Conservation (phyloP, 805 yeast genomes). For the Cyberlindnera americana region DNA sequence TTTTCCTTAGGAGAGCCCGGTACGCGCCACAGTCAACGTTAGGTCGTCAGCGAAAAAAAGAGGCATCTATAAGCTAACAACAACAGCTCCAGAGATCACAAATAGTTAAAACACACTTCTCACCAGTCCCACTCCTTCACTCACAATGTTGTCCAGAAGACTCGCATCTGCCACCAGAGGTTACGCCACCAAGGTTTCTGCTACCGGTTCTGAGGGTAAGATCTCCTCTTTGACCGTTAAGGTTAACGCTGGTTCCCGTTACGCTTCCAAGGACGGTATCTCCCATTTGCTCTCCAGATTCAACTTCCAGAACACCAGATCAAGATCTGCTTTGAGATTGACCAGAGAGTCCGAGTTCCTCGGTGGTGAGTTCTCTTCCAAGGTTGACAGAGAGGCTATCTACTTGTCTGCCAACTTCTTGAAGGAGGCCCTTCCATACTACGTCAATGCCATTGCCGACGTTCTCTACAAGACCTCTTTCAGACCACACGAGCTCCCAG, state of each 20-base stretch:
- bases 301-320: conserved; percentile 75
- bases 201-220: conserved; percentile 56
- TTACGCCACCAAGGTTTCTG: conserved; percentile 41
- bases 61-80: background rate
- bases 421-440: conserved; percentile 87
- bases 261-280: conserved; percentile 66
- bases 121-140: too few relatives aligned
- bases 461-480: conserved; percentile 66
- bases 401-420: conserved; percentile 78
- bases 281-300: conserved; percentile 83
- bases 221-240: conserved; percentile 76
- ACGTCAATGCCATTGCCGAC: conserved; percentile 78
- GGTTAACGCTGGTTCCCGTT: conserved; percentile 84
- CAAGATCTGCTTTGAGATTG: conserved; percentile 86
- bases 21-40: conserved; percentile 6
- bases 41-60: conserved; percentile 6
- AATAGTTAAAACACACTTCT: too few relatives aligned
- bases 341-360: conserved; percentile 92
- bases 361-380: conserved; percentile 75
- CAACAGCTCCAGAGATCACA: too few relatives aligned
- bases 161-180: conserved; percentile 30
- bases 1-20: conserved; percentile 1
- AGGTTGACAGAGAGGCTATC: conserved; percentile 79
- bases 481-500: conserved; percentile 80
- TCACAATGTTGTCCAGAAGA: conserved; percentile 27